A percentile compares a stretch with the other conserved stretches of the same genome.
Evolutionary conservation across 164 flowering plant genomes (phyloP).

Genomic region (Vitis rotundifolia): DNA sequence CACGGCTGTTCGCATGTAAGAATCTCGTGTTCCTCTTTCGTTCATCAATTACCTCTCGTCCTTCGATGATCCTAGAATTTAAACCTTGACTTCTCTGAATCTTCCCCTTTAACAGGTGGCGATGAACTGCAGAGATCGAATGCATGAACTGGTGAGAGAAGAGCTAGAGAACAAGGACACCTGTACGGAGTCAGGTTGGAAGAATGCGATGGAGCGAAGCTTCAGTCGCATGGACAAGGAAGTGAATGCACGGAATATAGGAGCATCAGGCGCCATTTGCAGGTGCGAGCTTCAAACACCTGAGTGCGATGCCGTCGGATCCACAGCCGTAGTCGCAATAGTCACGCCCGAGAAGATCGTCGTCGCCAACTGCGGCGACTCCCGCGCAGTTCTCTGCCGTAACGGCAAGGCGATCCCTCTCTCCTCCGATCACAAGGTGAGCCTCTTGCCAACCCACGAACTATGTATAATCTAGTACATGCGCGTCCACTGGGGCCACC

Average conservation of each 20-base stretch:
- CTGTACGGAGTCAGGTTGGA: constrained; percentile 36
- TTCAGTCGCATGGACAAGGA: constrained; percentile 72
- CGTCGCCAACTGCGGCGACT: constrained; percentile 89
- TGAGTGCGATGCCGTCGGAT: constrained; percentile 87
- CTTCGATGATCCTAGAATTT: no score
- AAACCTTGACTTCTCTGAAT: background rate
- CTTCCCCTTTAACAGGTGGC: constrained; percentile 57
- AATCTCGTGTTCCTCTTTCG: background rate
- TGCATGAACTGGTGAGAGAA: constrained; percentile 70
- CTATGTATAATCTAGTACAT: background rate
- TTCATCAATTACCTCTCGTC: no score
- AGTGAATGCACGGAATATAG: constrained; percentile 23
- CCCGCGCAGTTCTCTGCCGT: constrained; percentile 83
- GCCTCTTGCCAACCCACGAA: background rate
- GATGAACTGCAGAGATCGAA: constrained; percentile 58
- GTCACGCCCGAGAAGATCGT: constrained; percentile 66
- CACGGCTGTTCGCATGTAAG: constrained; percentile 95
- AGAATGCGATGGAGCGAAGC: constrained; percentile 50
- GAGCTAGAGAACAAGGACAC: constrained; percentile 38
- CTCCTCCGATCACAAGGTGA: constrained; percentile 55
- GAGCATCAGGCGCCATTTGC: constrained; percentile 34
- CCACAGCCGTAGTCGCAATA: constrained; percentile 84
- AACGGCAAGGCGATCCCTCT: constrained; percentile 61
- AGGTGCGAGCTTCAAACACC: constrained; percentile 77
- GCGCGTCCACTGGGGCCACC: background rate